Percentiles rank a stretch among this genome's conserved stretches.
Conservation (phyloP, 2,329 filamentous ascomycete genomes). For the Pseudogymnoascus sp. region DNA sequence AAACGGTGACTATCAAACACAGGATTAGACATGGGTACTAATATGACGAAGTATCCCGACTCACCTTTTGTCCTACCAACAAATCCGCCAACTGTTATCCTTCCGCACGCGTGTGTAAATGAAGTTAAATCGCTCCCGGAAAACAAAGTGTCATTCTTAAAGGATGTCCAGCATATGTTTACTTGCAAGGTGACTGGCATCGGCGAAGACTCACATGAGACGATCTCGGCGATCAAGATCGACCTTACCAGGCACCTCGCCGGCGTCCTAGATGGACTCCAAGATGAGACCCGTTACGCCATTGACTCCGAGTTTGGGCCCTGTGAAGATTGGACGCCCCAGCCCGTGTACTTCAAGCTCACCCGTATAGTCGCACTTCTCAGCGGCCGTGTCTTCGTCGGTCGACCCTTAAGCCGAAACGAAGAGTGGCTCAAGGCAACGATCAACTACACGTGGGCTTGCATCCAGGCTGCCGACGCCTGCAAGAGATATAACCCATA, state of each 20-base stretch:
- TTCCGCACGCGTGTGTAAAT: constrained; percentile 13
- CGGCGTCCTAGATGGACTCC: constrained; percentile 10
- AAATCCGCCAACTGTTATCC: constrained; percentile 10
- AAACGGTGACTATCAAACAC: background rate
- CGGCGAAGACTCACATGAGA: constrained; percentile 13
- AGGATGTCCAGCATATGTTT: constrained; percentile 16
- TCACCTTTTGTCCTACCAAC: constrained; percentile 12
- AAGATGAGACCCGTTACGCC: constrained; percentile 14
- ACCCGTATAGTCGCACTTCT: constrained; percentile 33
- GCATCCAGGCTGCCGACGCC: constrained; percentile 16
- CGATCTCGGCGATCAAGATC: constrained; percentile 3
- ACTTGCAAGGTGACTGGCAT: constrained; percentile 19
- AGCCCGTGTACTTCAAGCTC: constrained; percentile 27
- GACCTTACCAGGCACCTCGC: constrained; percentile 15
- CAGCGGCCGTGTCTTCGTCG: constrained; percentile 29
- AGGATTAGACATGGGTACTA: background rate
- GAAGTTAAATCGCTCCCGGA: constrained; percentile 14
- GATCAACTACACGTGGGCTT: constrained; percentile 17
- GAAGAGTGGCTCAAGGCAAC: constrained; percentile 23
- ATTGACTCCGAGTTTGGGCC: constrained; percentile 11
- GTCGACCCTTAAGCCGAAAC: constrained; percentile 20
- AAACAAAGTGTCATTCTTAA: constrained; percentile 12
- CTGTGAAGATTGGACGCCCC: constrained; percentile 27
- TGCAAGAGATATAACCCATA: constrained; percentile 17
- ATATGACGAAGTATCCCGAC: constrained; percentile 11